phyloP scores from a whole-genome alignment of 2,329 filamentous ascomycete species.

The Mollisia scopiformis region DNA sequence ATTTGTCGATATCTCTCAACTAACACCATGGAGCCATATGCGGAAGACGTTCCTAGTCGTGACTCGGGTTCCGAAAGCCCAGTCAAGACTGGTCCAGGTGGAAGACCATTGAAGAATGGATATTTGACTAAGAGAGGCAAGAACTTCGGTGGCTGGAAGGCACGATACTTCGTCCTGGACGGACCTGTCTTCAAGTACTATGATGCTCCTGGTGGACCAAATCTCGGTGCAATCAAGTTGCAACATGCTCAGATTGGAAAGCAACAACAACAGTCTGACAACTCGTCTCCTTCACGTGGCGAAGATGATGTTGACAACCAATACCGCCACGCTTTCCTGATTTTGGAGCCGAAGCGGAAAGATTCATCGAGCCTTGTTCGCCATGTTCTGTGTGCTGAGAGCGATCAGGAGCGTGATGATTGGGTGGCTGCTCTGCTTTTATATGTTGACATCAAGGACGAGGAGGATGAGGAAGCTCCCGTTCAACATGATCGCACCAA shows the following conservation, averaged over 20 bases:
- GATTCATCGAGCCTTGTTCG: conserved; percentile 86
- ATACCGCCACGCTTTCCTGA: conserved; percentile 93
- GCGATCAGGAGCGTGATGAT: conserved; percentile 85
- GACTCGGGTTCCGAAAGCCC: conserved; percentile 43
- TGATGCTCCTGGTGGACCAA: conserved; percentile 85
- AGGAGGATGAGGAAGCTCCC: conserved; percentile 49
- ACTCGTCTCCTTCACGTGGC: conserved; percentile 61
- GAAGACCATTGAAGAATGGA: conserved; percentile 76
- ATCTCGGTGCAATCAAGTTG: conserved; percentile 92
- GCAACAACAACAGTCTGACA: conserved; percentile 66
- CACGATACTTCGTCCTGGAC: conserved; percentile 71
- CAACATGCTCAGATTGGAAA: conserved; percentile 91
- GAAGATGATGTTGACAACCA: conserved; percentile 85
- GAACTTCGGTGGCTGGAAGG: conserved; percentile 99
- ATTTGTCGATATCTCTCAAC: conserved; percentile 87
- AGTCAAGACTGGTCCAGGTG: conserved; percentile 58
- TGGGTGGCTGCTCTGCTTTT: conserved; percentile 92
- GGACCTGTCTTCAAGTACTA: conserved; percentile 83
- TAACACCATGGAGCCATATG: conserved; percentile 63
- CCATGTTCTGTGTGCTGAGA: conserved; percentile 95
- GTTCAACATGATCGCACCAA: conserved; percentile 43
- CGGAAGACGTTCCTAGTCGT: conserved; percentile 51
- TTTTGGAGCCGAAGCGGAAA: conserved; percentile 95
- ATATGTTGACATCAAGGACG: conserved; percentile 78
- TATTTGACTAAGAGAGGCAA: conserved; percentile 97